Evolutionary conservation across 164 flowering plant genomes (phyloP).

Genomic region (Warburgia ugandensis): DNA sequence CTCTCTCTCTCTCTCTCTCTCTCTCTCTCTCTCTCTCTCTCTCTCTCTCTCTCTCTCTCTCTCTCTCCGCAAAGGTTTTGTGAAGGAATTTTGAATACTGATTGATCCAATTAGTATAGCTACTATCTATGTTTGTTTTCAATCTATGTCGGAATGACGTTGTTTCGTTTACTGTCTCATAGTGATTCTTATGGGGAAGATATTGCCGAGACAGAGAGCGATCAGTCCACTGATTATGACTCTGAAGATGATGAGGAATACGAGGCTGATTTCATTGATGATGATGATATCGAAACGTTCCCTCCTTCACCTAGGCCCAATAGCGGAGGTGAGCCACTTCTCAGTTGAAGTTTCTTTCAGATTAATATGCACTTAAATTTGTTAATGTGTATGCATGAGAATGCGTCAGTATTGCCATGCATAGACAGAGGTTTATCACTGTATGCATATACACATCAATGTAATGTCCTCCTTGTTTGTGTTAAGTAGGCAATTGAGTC

Average conservation of each 20-base stretch:
- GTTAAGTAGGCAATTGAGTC: neutral
- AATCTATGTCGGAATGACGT: neutral
- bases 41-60: no score
- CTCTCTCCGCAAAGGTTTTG: no score
- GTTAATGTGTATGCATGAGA: neutral
- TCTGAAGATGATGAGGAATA: constrained; percentile 35
- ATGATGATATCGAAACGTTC: constrained; percentile 20
- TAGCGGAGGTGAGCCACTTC: constrained; percentile 63
- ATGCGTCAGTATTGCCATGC: no score
- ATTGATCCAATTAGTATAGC: neutral
- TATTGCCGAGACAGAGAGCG: constrained; percentile 47
- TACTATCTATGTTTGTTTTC: no score
- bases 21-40: no score
- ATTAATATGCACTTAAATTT: neutral
- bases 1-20: neutral
- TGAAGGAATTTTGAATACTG: no score
- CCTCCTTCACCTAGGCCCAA: constrained; percentile 42
- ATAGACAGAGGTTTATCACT: neutral
- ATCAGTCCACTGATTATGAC: constrained; percentile 39
- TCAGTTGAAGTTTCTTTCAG: neutral
- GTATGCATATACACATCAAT: neutral
- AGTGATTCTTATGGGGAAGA: constrained; percentile 72
- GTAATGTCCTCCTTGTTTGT: neutral
- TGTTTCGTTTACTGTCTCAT: constrained; percentile 22
- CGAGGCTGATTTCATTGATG: constrained; percentile 41